Base-by-base conservation (phyloP, 129 eudicot genomes). In the Pittosporum tobira region DNA sequence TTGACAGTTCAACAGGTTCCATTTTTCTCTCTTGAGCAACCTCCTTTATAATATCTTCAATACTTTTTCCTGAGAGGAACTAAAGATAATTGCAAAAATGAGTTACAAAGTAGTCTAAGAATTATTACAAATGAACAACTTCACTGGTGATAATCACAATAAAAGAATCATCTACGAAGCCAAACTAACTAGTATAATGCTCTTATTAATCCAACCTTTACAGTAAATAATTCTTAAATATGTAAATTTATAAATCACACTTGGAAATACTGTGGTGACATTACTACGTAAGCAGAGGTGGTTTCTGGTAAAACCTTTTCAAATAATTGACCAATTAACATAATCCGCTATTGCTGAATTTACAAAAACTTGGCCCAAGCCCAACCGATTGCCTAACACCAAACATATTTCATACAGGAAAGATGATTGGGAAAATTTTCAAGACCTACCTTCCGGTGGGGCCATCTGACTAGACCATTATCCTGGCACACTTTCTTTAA, bases 381-480 rank as follows among this genome's bases (percentile, higher is more conserved):
- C 20, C 26, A 31, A 23, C 6, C n/a, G n/a, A n/a, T n/a, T 43
- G 50, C 42, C 46, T 34, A 53, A 1, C n/a, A 24, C 5, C 51
- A 65, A 26, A 40, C 16, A 25, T 31, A 10, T 2, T n/a, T 25
- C 28, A 31, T 13, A 56, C 61, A 43, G 8, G 40, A 29, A 14
- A 8, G 24, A 9, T 22, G 6, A 16, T 4, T 0, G 7, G 6
- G 11, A 21, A 9, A 37, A 36, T 20, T 31, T 2, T 22, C 19
- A 58, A 34, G 19, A 8, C 61, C 53, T 61, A 73, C 79, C 73
- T 78, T 73, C 13, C 84, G 72, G 25, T 78, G 67, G 27, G 84
- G 84, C 84, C 84, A 78, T 53, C 79, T 65, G 40, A 68, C 73
- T 10, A 78, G 84, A 40, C 84, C 84, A 49, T 78, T 73, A 6